Base-by-base conservation (phyloP, 805 yeast genomes). In the Starmerella geochares region DNA sequence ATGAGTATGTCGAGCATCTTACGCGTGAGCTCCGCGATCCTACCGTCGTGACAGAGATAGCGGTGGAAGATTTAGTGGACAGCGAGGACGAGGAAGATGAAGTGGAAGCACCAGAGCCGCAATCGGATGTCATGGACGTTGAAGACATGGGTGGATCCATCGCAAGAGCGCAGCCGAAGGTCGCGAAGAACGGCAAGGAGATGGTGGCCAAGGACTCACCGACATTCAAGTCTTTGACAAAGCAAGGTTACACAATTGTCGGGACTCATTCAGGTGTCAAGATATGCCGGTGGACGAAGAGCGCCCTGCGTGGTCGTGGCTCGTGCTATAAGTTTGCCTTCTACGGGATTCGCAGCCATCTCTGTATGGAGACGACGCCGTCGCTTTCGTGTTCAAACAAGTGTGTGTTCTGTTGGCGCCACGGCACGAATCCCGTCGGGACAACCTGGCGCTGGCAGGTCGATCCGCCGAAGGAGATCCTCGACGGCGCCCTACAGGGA, bases 361-460 rank as follows among this genome's bases (percentile, higher is more conserved):
- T 90, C 50, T 87, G 96, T 67, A 87, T 87, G 96, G 96, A 87
- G 64, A 79, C 96, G 2, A 87, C 96, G 0, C 96, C 96, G 0
- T 82, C 94, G 1, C 71, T 87, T 52, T 90, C 95, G 7, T 87
- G 96, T 66, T 86, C 96, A 4, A 87, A 87, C 63, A 87, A 87
- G 65, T 87, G 96, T 74, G 96, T 88, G 4, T 87, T 87, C 62
- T 87, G 96, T 68, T 87, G 96, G 96, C 77, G 96, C 64, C 96
- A 87, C 66, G 96, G 96, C 44, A 87, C 96, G 2, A 88, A 87
- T 62, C 96, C 96, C 0, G 96, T 88, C 1, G 95, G 95, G 16
- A 87, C 94, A 25, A 81, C 82, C 53, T 87, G 96, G 96, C 72
- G 96, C 60, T 87, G 96, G 96, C 90, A 86, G 60, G 84, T 86